Percentiles rank a stretch among this genome's conserved stretches.
phyloP scores from a whole-genome alignment of 345 rosid species.

The Citrus sp. region DNA sequence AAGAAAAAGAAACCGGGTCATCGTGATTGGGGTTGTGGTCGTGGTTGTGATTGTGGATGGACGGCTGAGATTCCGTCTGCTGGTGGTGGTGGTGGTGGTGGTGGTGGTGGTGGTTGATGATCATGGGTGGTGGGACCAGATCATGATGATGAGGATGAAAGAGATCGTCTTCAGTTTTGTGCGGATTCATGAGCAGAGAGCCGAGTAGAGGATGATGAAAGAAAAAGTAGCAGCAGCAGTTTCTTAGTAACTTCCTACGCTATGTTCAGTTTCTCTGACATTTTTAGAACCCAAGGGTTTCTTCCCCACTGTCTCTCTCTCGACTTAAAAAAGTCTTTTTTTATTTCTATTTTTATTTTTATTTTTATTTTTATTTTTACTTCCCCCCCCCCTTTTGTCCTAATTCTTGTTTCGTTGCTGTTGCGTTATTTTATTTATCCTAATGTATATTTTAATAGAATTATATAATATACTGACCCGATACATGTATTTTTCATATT shows the following conservation, averaged over 20 bases:
- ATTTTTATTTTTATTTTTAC: neutral
- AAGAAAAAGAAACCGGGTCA: conserved; percentile 38
- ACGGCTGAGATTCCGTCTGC: conserved; percentile 42
- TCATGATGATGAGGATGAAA: conserved; percentile 41
- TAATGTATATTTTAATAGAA: neutral
- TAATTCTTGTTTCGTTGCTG: neutral
- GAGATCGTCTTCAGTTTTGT: conserved; percentile 60
- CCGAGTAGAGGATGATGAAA: neutral
- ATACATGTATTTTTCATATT: neutral
- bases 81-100: conserved; percentile 1
- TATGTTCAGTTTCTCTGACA: conserved; percentile 9
- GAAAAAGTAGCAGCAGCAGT: neutral
- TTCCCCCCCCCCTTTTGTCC: neutral
- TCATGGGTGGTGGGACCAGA: conserved; percentile 42
- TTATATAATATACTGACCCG: neutral
- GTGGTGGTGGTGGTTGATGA: conserved; percentile 21
- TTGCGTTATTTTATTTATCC: neutral
- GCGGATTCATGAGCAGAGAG: conserved; percentile 49
- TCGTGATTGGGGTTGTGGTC: conserved; percentile 36
- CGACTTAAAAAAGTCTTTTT: neutral
- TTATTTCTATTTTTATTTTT: neutral
- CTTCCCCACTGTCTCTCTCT: neutral
- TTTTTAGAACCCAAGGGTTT: conserved; percentile 11
- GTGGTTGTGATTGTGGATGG: conserved; percentile 39
- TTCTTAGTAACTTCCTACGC: conserved; percentile 23